Conservation (phyloP, 75 land plant species). For the Gnetum montanum region DNA sequence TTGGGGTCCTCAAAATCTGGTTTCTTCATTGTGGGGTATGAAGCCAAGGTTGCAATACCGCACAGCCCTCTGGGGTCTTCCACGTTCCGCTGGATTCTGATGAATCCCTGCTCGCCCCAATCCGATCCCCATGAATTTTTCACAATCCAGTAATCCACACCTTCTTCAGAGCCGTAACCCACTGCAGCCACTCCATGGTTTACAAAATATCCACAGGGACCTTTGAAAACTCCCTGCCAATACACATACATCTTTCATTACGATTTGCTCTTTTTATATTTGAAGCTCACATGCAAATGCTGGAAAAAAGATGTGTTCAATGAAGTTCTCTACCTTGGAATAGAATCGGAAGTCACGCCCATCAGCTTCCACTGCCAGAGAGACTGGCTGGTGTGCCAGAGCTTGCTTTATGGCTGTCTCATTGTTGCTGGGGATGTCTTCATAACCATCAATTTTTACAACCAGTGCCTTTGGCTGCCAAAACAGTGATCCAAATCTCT, state of each 20-base stretch:
- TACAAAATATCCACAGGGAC: conserved; percentile 44
- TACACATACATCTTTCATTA: too few relatives aligned
- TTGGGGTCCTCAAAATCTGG: conserved; percentile 57
- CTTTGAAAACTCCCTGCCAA: conserved; percentile 50
- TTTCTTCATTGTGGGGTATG: conserved; percentile 49
- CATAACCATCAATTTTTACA: conserved; percentile 55
- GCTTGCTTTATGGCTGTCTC: conserved; percentile 52
- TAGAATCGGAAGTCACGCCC: conserved; percentile 53
- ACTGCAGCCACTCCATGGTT: conserved; percentile 58
- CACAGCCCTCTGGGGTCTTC: conserved; percentile 18
- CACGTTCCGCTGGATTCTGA: conserved; percentile 41
- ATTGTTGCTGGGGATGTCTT: conserved; percentile 41
- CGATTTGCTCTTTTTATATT: too few relatives aligned
- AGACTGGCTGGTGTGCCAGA: conserved; percentile 54
- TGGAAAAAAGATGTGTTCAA: too few relatives aligned
- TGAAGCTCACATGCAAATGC: too few relatives aligned
- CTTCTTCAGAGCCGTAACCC: conserved; percentile 49
- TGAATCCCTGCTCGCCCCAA: conserved; percentile 66
- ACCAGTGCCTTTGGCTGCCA: conserved; percentile 45
- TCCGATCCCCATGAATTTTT: conserved; percentile 63
- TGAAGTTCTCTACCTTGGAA: too few relatives aligned
- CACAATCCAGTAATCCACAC: conserved; percentile 57
- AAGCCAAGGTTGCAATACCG: conserved; percentile 51
- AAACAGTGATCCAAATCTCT: background rate
- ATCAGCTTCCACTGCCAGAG: conserved; percentile 59